Evolutionary conservation across 202 grass and related monocot species (phyloP).

Genomic region (Panicum virgatum): DNA sequence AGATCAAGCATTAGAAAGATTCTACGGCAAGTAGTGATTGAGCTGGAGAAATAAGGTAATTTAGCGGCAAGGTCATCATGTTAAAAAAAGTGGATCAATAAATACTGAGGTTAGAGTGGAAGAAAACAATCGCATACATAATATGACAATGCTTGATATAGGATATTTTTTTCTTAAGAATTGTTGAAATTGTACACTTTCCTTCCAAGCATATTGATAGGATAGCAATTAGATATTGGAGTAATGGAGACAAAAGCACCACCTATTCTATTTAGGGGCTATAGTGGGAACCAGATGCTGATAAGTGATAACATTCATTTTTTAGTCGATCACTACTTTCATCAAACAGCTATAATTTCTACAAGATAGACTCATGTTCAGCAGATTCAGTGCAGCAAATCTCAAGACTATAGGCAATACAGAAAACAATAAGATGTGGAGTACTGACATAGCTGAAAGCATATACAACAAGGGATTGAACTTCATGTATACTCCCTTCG

Average conservation of each 20-base stretch:
- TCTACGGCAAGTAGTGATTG: neutral
- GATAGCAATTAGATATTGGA: neutral
- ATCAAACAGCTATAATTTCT: slow-evolving; percentile 3
- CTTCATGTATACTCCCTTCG: neutral
- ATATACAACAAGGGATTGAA: neutral
- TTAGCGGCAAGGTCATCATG: neutral
- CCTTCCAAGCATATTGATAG: slow-evolving; percentile 4
- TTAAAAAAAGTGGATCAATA: neutral
- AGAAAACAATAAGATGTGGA: neutral
- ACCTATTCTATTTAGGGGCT: neutral
- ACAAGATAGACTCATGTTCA: slow-evolving; percentile 8
- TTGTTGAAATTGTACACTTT: neutral
- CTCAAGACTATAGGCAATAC: neutral
- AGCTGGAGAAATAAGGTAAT: slow-evolving; percentile 11
- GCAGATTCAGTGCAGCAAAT: slow-evolving; percentile 1
- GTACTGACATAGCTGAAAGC: slow-evolving; percentile 12
- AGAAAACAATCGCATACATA: slow-evolving; percentile 9
- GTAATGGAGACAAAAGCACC: slow-evolving; percentile 18
- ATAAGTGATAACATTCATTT: neutral
- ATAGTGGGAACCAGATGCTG: neutral
- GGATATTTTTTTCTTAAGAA: slow-evolving; percentile 19
- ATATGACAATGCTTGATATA: slow-evolving; percentile 7
- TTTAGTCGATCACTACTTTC: slow-evolving; percentile 4
- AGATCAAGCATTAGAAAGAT: slow-evolving; percentile 37
- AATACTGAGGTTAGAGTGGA: slow-evolving; percentile 12